Conservation (phyloP, 2,329 filamentous ascomycete species). For the Diplodia mutila region DNA sequence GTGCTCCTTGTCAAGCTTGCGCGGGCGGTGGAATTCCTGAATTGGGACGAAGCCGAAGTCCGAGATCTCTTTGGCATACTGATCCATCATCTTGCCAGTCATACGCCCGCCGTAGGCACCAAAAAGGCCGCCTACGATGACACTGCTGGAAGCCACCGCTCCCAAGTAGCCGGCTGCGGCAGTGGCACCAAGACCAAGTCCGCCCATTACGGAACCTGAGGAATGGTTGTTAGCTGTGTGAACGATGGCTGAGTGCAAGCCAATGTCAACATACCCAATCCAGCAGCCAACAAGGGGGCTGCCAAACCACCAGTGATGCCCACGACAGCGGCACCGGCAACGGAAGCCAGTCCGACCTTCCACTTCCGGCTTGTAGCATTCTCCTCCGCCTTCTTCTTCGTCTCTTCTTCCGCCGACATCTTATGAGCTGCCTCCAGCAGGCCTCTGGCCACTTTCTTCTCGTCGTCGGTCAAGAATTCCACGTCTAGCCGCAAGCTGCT, state of each 20-base stretch:
- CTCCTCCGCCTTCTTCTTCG: conserved; percentile 71
- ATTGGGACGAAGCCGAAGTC: conserved; percentile 77
- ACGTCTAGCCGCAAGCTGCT: conserved; percentile 71
- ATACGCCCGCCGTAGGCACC: conserved; percentile 88
- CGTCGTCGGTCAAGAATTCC: conserved; percentile 68
- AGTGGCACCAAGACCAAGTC: conserved; percentile 72
- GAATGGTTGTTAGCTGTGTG: background rate
- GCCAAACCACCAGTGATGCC: conserved; percentile 79
- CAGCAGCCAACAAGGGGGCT: conserved; percentile 74
- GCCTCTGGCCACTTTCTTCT: conserved; percentile 73
- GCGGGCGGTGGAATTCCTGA: conserved; percentile 29
- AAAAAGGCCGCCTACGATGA: conserved; percentile 82
- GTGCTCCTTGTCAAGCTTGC: conserved; percentile 54
- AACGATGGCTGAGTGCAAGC: conserved; percentile 38
- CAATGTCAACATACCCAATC: conserved; percentile 52
- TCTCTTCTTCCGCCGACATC: conserved; percentile 78
- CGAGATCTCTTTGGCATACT: conserved; percentile 82
- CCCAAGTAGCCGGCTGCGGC: conserved; percentile 80
- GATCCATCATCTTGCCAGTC: conserved; percentile 83
- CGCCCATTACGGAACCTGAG: conserved; percentile 72
- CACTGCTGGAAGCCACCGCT: conserved; percentile 74
- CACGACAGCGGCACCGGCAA: conserved; percentile 85
- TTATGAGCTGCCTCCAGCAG: conserved; percentile 68
- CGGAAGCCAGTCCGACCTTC: conserved; percentile 87
- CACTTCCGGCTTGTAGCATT: conserved; percentile 67